Evolutionary conservation across 192 early-diverging fungal genomes (phyloP).

Genomic region (Coemansia sp.): DNA sequence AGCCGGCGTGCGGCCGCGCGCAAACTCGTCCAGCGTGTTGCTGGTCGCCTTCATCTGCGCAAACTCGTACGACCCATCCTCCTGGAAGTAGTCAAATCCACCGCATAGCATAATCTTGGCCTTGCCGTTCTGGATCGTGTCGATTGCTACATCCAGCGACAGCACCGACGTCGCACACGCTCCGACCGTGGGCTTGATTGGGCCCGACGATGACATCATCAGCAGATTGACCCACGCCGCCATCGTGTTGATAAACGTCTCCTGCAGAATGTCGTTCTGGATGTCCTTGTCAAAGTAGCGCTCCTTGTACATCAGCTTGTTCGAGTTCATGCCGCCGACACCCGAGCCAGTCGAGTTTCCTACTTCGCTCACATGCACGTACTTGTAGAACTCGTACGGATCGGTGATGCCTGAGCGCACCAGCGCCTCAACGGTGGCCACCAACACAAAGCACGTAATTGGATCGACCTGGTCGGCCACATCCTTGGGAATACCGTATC

Average conservation of each 20-base stretch:
- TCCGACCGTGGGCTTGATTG: conserved; percentile 65
- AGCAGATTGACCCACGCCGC: conserved; percentile 95
- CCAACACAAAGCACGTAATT: conserved; percentile 82
- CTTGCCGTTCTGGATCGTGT: conserved; percentile 84
- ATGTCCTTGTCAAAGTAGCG: conserved; percentile 80
- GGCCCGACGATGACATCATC: conserved; percentile 86
- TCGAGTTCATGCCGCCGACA: conserved; percentile 81
- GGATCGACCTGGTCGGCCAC: conserved; percentile 89
- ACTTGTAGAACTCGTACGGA: conserved; percentile 96
- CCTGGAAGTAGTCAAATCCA: conserved; percentile 89
- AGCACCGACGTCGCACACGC: conserved; percentile 92
- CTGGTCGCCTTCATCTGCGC: conserved; percentile 97
- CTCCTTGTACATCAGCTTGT: conserved; percentile 78
- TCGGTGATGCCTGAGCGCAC: conserved; percentile 90
- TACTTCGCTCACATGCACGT: conserved; percentile 91
- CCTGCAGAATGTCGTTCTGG: conserved; percentile 90
- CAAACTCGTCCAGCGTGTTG: conserved; percentile 83
- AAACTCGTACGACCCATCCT: conserved; percentile 91
- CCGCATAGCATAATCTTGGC: conserved; percentile 90
- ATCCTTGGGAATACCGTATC: conserved; percentile 91
- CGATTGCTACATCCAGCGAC: conserved; percentile 87
- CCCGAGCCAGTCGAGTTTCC: conserved; percentile 89
- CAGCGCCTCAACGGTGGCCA: conserved; percentile 90
- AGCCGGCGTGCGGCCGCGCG: conserved; percentile 78
- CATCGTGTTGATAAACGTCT: conserved; percentile 97